Evolutionary conservation across 2,329 filamentous ascomycete species (phyloP), one percentile per base, ranked within the genome.

Genomic region (Lachnellula willkommii): DNA sequence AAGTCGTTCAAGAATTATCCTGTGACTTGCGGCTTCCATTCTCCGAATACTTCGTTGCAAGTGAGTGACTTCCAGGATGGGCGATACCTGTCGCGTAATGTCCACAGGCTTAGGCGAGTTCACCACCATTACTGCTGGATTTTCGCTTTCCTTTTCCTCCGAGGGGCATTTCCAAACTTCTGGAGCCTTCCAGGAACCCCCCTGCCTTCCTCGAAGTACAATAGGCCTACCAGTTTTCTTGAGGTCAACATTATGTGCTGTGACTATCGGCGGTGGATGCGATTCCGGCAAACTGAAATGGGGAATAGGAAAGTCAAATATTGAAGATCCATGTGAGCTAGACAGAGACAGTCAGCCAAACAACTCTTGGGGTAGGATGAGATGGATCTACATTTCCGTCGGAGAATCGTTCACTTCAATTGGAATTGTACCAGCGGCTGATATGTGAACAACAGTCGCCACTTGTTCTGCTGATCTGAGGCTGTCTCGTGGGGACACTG

Each of bases 11-110:
- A 86, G 71, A 46, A 84, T 75, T 32, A 79, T 71, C 49, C 77
- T 75, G 0, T 77, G 71, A 28, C 75, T 76, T 5, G 80, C 79
- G 4, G 73, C 74, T 9, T 79, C 76, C 80, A 85, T 83, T 50
- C 77, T 74, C 36, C 74, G 71, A 48, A 83, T 76, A 60, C 82
- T 79, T 8, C 76, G 74, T 65, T 82, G 78, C 55, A 84, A 72
- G 8, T 74, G 68, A 20, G 65, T 71, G 39, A 62, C 47, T 11
- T 68, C 45, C 22, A 32, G 11, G 12, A 35, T 17, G 24, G 28
- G 47, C n/a, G 35, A 22, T 45, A 46, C 40, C 14, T 26, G 45
- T 15, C 45, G 20, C 22, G 24, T 32, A 17, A 47, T 47, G 4
- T 47, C 45, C n/a, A 47, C 24, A 26, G 35, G 14, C 50, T 47